Base-by-base conservation (phyloP, 2,329 filamentous ascomycete genomes). In the Pestalotiopsis fici region DNA sequence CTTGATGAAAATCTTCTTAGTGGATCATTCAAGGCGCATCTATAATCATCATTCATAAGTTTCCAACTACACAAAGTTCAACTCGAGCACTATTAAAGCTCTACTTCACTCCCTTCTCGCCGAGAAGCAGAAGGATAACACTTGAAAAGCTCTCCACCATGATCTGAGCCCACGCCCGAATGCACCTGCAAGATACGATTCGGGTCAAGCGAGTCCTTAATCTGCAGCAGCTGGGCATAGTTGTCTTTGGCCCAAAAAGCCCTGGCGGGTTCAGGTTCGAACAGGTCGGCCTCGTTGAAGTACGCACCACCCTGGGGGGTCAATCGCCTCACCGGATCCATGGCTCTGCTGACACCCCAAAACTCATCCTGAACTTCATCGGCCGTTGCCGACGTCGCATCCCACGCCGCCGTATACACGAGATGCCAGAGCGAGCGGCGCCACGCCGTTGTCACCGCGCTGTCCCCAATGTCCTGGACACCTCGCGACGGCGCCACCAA, bases 251-350 rank as follows among this genome's bases (percentile, higher is more conserved):
- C 43, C 43, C 43, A 50, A 23, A 50, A 50, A 7, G 43, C 43
- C 15, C 15, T 18, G 2, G 43, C 43, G 18, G 43, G 43, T 21
- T 76, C 67, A 1, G 72, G 71, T 31, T 78, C 69, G n/a, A 71
- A 69, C n/a, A 78, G 79, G 70, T 81, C 77, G 0, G 76, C 79
- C 73, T 84, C 81, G 65, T 81, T 82, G 73, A 78, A 66, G 66
- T 80, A 79, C 4, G 72, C 66, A 13, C 70, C 69, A 11, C 37
- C 47, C 2, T 68, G 68, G 1, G 69, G 69, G 3, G 68, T 72
- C 13, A 68, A 43, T 13, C 61, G 65, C 23, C 56, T 27, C 25
- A 59, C 15, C 56, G 56, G 56, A 15, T 59, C 12, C 56, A 59
- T 35, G 56, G 43, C 43, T 6, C 6, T n/a, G 18, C 43, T 50